A percentile compares a stretch with the other conserved stretches of the same genome.
These are phyloP conservation scores for Rostrohypoxylon terebratum DNA, from an alignment of 495 filamentous ascomycete species.

Conservation along the genomic window DNA sequence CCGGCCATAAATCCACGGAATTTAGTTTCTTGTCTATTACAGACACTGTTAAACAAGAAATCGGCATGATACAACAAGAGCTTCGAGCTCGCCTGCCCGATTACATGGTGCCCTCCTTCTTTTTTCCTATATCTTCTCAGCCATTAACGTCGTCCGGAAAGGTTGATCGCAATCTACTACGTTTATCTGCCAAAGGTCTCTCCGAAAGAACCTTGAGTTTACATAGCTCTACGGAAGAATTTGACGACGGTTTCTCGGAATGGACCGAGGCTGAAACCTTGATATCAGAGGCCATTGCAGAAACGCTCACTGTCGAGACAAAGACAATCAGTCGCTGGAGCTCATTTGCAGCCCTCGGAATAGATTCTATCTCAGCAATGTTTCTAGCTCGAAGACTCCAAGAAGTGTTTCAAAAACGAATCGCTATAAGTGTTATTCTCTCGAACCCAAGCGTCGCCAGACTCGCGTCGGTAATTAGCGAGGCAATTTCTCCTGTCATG, in stretches of 20 bases:
- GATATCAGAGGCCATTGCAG: slow-evolving; percentile 59
- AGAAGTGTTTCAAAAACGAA: slow-evolving; percentile 52
- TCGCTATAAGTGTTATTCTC: slow-evolving; percentile 73
- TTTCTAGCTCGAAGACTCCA: slow-evolving; percentile 67
- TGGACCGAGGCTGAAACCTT: slow-evolving; percentile 64
- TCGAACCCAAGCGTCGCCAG: slow-evolving; percentile 68
- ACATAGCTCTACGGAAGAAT: slow-evolving; percentile 37
- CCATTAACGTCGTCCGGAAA: slow-evolving; percentile 75
- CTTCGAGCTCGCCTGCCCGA: slow-evolving; percentile 57
- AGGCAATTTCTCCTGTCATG: not conserved
- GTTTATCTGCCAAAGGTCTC: slow-evolving; percentile 43
- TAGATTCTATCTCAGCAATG: slow-evolving; percentile 88
- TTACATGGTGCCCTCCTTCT: slow-evolving; percentile 76
- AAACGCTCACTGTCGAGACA: slow-evolving; percentile 59
- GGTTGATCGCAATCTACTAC: slow-evolving; percentile 65
- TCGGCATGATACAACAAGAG: slow-evolving; percentile 20
- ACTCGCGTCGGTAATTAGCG: slow-evolving; percentile 56
- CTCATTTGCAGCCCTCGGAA: slow-evolving; percentile 65
- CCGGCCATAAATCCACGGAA: not conserved
- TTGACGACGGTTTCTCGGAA: slow-evolving; percentile 56
- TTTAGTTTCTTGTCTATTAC: slow-evolving; percentile 49
- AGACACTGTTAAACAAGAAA: slow-evolving; percentile 23
- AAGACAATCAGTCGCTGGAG: slow-evolving; percentile 68
- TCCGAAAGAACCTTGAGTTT: slow-evolving; percentile 16
- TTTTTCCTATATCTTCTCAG: slow-evolving; percentile 73